Evolutionary conservation across 2,329 filamentous ascomycete genomes (phyloP).

Genomic region (Capronia epimyces): DNA sequence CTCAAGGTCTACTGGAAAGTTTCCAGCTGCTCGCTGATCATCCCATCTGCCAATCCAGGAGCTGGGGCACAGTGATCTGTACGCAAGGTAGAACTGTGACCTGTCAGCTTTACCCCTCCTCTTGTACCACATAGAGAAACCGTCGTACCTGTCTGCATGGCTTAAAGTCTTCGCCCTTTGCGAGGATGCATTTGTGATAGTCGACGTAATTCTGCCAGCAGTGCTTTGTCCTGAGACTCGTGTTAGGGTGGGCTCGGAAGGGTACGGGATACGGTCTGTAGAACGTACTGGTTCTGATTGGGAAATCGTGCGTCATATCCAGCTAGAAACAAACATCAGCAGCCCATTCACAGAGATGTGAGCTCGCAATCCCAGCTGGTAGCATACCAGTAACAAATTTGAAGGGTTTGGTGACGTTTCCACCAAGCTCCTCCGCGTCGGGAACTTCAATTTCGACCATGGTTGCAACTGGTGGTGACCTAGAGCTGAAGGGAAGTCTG

Average conservation of each 20-base stretch:
- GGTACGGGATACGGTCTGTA: not conserved
- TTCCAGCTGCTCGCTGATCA: slow-evolving; percentile 71
- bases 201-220: slow-evolving; percentile 99
- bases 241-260: slow-evolving; percentile 11
- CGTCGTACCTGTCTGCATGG: slow-evolving; percentile 83
- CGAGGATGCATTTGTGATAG: slow-evolving; percentile 98
- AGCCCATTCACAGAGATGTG: not conserved
- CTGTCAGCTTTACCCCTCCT: slow-evolving; percentile 14
- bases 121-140: not conserved
- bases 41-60: slow-evolving; percentile 94
- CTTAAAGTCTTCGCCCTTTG: slow-evolving; percentile 97
- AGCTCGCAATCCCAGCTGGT: slow-evolving; percentile 2
- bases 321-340: slow-evolving; percentile 29
- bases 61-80: slow-evolving; percentile 94
- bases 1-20: slow-evolving; percentile 44
- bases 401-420: slow-evolving; percentile 94
- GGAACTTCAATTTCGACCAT: slow-evolving; percentile 70
- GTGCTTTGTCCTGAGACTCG: slow-evolving; percentile 70
- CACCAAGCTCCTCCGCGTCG: slow-evolving; percentile 67
- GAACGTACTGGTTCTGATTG: slow-evolving; percentile 68
- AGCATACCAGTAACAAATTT: slow-evolving; percentile 55
- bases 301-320: slow-evolving; percentile 99
- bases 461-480: slow-evolving; percentile 48
- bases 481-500: slow-evolving; percentile 29
- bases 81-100: slow-evolving; percentile 84